A percentile compares a stretch with the other conserved stretches of the same genome.
These are phyloP conservation scores for Tubosaeta sp. DNA, from an alignment of 768 basidiomycete species.

Conservation along the genomic window DNA sequence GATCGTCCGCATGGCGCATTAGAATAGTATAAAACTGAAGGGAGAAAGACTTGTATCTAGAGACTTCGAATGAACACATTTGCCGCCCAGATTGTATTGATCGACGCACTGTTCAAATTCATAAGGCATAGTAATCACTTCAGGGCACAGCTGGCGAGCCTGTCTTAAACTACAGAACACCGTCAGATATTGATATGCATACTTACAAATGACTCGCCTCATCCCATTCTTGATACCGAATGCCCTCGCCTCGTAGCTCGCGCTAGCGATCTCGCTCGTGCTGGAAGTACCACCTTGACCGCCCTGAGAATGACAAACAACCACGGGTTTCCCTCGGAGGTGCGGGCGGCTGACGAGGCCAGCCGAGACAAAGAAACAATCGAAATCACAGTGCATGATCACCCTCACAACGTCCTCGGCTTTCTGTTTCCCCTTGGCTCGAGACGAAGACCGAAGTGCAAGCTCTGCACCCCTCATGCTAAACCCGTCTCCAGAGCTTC, in stretches of 20 bases:
- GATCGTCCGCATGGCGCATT: slow-evolving; percentile 83
- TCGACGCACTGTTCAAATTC: slow-evolving; percentile 76
- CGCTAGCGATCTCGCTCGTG: slow-evolving; percentile 92
- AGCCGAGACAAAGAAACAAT: slow-evolving; percentile 96
- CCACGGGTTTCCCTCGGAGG: slow-evolving; percentile 81
- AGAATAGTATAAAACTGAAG: slow-evolving; percentile 90
- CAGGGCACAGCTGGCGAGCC: slow-evolving; percentile 71
- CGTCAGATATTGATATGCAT: neutral
- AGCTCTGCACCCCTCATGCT: slow-evolving; percentile 55
- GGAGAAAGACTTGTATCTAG: slow-evolving; percentile 80
- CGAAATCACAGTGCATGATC: slow-evolving; percentile 94
- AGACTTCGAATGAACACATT: neutral
- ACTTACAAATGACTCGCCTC: slow-evolving; percentile 52
- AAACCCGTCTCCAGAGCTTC: slow-evolving; percentile 22
- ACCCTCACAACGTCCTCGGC: slow-evolving; percentile 50
- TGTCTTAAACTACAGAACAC: slow-evolving; percentile 59
- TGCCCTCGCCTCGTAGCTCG: slow-evolving; percentile 88
- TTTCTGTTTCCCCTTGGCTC: slow-evolving; percentile 49
- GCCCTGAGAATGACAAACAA: slow-evolving; percentile 93
- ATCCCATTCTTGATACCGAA: slow-evolving; percentile 93
- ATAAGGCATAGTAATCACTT: slow-evolving; percentile 77
- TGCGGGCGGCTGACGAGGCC: slow-evolving; percentile 77
- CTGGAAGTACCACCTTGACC: slow-evolving; percentile 65
- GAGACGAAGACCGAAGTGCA: slow-evolving; percentile 44
- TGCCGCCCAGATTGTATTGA: neutral